Evolutionary conservation across 192 early-diverging fungal species (phyloP), one percentile per base, ranked within the genome.

Genomic region (Entomortierella chlamydospora): DNA sequence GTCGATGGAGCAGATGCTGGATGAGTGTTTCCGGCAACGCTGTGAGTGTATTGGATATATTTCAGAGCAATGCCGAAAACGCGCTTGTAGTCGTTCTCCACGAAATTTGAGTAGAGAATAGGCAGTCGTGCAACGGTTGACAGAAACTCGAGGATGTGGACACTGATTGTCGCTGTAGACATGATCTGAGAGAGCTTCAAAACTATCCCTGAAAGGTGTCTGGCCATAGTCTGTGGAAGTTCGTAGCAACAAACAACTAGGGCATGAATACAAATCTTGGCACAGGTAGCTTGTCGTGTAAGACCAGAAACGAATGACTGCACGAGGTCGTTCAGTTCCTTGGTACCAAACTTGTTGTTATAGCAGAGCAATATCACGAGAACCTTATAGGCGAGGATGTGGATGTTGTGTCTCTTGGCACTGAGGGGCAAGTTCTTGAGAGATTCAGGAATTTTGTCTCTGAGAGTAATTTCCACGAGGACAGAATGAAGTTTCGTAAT

Each of bases 41-140:
- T 77, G 31, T 84, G 83, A 0, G 84, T 83, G 54, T 90, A 81
- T 52, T 90, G 87, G 22, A 99, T 94, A 78, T 97, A 96, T 57
- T 94, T 92, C 31, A 97, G 81, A 0, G 96, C 95, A 66, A 98
- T 95, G 2, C 90, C 93, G 89, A 98, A 98, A 20, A 99, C 88
- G 33, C 89, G 84, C 70, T 92, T 93, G 68, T 94, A 95, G 61
- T 97, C 94, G 20, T 82, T 73, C 23, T 90, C 90, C 0, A 88
- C 92, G 49, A 97, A 92, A 74, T 95, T 96, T 9, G 90, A 85
- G 70, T 92, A 92, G 4, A 99, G 79, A 26, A 83, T 82, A 22
- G 92, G 95, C 20, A 94, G 76, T 20, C 93, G 89, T 12, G 95
- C 95, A 8, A 99, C 82, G 0, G 91, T 89, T n/a, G 93, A 93